Base-by-base conservation (phyloP, 306 rosid species). In the Clitoria ternatea region DNA sequence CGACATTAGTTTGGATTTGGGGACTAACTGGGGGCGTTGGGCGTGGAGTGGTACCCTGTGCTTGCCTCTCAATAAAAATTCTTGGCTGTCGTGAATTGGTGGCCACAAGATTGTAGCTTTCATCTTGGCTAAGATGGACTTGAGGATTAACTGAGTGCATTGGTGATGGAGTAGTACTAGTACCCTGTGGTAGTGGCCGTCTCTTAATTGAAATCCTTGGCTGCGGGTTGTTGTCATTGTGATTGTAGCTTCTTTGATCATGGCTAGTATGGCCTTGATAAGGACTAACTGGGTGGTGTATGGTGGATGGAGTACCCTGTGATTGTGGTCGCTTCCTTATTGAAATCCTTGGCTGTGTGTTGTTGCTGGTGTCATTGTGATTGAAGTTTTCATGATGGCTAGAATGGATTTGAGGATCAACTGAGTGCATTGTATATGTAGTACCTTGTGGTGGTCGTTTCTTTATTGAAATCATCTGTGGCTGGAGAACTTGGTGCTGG, bases 291-390 rank as follows among this genome's bases (percentile, higher is more conserved):
- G 63, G 62, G 66, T 78, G 62, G 66, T 78, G 84, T 88, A 78
- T 81, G 47, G 85, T 69, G 70, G 80, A 61, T 69, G 87, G 62
- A 61, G 76, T 43, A 18, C 84, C 86, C 69, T 80, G 86, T 54
- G 40, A 81, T 70, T 78, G 88, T 13, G 76, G 68, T 53, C 82
- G 80, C 75, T 69, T 82, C 81, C 76, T 83, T 35, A 85, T 78
- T 30, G 85, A 43, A 74, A 85, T 66, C 26, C 63, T 59, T 36
- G 75, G 92, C 52, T 81, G 84, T 33, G 83, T 72, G 32, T 69
- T 77, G n/a, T n/a, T n/a, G n/a, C n/a, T n/a, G 65, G 92, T 82
- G 81, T 86, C 95, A 57, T 74, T 84, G 52, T 84, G 71, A 35
- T 71, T 73, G 50, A 79, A 83, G 72, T 60, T 86, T 50, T 78